A percentile compares a stretch with the other conserved stretches of the same genome.
These are phyloP conservation scores for Boletus rubroflammeus DNA, from an alignment of 768 basidiomycete genomes.

Conservation along the genomic window DNA sequence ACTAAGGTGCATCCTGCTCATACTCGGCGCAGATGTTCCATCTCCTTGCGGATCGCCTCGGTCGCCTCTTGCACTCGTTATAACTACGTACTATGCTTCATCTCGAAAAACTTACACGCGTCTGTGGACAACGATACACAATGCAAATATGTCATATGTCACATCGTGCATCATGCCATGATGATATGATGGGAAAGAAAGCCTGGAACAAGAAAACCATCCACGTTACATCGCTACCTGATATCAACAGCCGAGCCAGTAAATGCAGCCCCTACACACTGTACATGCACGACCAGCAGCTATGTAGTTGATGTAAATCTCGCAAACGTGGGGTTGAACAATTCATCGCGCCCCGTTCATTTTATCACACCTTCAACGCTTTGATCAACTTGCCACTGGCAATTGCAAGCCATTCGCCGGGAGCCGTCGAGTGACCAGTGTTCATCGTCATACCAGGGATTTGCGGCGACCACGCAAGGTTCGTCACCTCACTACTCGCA, in stretches of 20 bases:
- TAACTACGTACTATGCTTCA: too few relatives aligned
- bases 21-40: too few relatives aligned
- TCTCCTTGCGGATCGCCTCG: too few relatives aligned
- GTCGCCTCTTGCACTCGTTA: too few relatives aligned
- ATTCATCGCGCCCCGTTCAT: background rate
- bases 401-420: slow-evolving; percentile 86
- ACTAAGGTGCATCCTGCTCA: too few relatives aligned
- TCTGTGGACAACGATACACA: too few relatives aligned
- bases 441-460: slow-evolving; percentile 75
- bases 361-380: slow-evolving; percentile 67
- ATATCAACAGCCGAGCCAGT: background rate
- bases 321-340: background rate
- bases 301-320: background rate
- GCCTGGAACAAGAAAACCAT: background rate
- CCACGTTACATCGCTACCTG: background rate
- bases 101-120: too few relatives aligned
- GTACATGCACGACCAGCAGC: background rate
- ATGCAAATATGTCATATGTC: too few relatives aligned
- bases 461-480: slow-evolving; percentile 85
- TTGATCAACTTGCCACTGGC: slow-evolving; percentile 80
- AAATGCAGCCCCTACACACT: background rate
- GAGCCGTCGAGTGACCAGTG: slow-evolving; percentile 65
- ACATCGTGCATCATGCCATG: too few relatives aligned
- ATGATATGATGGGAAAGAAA: too few relatives aligned
- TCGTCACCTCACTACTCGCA: slow-evolving; percentile 72